Evolutionary conservation across 495 filamentous ascomycete genomes (phyloP).

Genomic region (Podospora fimiseda): DNA sequence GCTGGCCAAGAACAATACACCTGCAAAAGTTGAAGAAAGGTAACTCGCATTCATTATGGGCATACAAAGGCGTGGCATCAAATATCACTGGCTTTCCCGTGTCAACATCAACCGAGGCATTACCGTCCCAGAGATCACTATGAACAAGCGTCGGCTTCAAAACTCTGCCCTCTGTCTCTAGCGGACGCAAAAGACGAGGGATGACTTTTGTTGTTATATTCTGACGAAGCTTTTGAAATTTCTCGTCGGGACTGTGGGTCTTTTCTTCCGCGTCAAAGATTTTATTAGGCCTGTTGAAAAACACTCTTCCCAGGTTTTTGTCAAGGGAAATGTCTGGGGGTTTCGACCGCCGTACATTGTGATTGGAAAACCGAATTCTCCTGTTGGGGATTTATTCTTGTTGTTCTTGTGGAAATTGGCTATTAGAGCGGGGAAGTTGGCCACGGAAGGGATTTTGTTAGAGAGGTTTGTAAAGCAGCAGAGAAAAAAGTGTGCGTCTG

Average conservation of each 20-base stretch:
- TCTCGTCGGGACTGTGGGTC: slow-evolving; percentile 12
- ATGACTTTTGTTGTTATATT: slow-evolving; percentile 33
- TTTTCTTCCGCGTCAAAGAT: slow-evolving; percentile 7
- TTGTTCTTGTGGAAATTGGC: slow-evolving; percentile 4
- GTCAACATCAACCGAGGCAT: slow-evolving; percentile 17
- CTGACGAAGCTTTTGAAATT: slow-evolving; percentile 10
- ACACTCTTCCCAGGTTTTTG: slow-evolving; percentile 7
- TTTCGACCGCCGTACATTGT: slow-evolving; percentile 6
- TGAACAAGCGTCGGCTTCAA: slow-evolving; percentile 42
- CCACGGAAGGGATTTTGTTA: not conserved
- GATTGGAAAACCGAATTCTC: slow-evolving; percentile 3
- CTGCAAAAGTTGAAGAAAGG: not conserved
- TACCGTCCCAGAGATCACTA: slow-evolving; percentile 46
- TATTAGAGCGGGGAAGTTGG: not conserved
- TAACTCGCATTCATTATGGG: not conserved
- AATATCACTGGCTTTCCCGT: slow-evolving; percentile 17
- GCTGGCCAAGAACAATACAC: too few species aligned
- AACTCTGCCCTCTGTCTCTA: slow-evolving; percentile 34
- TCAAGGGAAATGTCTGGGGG: slow-evolving; percentile 2
- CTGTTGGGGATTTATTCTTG: not conserved
- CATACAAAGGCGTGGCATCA: slow-evolving; percentile 5
- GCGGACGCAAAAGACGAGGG: slow-evolving; percentile 32
- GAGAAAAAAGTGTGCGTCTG: slow-evolving; percentile 4
- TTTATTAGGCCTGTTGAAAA: not conserved
- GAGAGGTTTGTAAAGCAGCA: not conserved